A percentile compares a stretch with the other conserved stretches of the same genome.
These are phyloP conservation scores for Podospora tetraspora DNA, from an alignment of 495 filamentous ascomycete species.

Conservation along the genomic window DNA sequence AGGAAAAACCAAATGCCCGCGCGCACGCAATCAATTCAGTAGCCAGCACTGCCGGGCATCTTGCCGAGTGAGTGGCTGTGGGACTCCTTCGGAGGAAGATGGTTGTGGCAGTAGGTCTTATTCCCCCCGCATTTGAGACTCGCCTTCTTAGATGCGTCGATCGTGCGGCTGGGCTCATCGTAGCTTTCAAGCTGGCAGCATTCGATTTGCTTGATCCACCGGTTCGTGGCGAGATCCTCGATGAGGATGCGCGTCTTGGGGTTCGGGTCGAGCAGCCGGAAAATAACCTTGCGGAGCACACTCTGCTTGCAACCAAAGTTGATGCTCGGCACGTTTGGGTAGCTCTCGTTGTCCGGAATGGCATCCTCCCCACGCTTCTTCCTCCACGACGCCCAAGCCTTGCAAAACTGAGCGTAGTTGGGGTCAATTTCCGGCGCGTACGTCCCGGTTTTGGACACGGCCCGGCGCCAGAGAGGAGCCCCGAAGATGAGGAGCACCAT, in stretches of 20 bases:
- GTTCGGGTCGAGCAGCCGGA: slow-evolving; percentile 73
- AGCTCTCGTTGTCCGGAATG: slow-evolving; percentile 44
- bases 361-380: slow-evolving; percentile 43
- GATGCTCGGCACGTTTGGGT: slow-evolving; percentile 48
- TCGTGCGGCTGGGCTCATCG: slow-evolving; percentile 46
- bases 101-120: slow-evolving; percentile 48
- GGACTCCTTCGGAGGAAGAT: slow-evolving; percentile 40
- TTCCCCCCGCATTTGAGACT: slow-evolving; percentile 35
- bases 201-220: slow-evolving; percentile 61
- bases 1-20: not conserved
- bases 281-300: slow-evolving; percentile 55
- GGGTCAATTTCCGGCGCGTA: slow-evolving; percentile 15
- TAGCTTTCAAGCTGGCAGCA: slow-evolving; percentile 64
- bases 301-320: slow-evolving; percentile 48
- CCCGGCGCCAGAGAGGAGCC: slow-evolving; percentile 61
- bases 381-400: slow-evolving; percentile 60
- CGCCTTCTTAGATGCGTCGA: slow-evolving; percentile 50
- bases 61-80: slow-evolving; percentile 38
- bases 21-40: slow-evolving; percentile 23
- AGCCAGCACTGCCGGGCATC: slow-evolving; percentile 45
- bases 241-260: slow-evolving; percentile 62
- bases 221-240: slow-evolving; percentile 52
- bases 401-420: slow-evolving; percentile 53
- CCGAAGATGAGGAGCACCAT: slow-evolving; percentile 62
- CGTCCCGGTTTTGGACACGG: slow-evolving; percentile 33